Evolutionary conservation across 2,329 filamentous ascomycete genomes (phyloP), one percentile per base, ranked within the genome.

Genomic region (Cytospora chrysosperma): DNA sequence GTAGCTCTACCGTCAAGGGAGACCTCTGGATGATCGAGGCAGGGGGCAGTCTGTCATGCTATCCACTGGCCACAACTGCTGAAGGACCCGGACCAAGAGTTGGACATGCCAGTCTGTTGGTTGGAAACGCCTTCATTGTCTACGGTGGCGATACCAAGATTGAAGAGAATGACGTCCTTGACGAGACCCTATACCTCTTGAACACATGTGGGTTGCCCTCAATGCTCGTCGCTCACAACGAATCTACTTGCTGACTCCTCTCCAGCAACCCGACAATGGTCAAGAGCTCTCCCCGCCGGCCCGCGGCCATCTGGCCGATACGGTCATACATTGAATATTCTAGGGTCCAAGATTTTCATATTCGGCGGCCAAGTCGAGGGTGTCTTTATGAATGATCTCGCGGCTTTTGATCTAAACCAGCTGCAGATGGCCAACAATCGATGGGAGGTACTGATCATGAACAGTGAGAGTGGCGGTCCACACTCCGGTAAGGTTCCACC

Each of bases 71-170:
- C 13, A 97, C 95, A 0, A 95, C 93, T 0, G 91, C 93, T 24
- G 95, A 99, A 76, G 95, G 95, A 0, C 96, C 95, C 1, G 93
- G 95, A 4, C 95, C 96, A 1, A 87, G 95, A 79, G 95, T 99
- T 59, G 95, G 95, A 4, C 95, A 99, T 78, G 85, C 94, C 24
- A 96, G 93, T 80, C 81, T 99, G 71, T 83, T 99, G 19, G 95
- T 99, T 60, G 96, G 96, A 63, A 99, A 99, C 76, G 95, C 95
- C 0, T 99, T 98, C 75, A 99, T 99, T 70, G 95, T 99, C 15
- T 99, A 98, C 73, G 96, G 95, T 56, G 95, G 95, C 73, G 96
- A 99, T 75, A 99, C 95, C 58, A 99, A 99, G 77, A 90, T 97
- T 74, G 93, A 97, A 61, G 95, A 98, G 72, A 86, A 87, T 34